Base-by-base conservation (phyloP, 1,284 basidiomycete species). In the Malassezia brasiliensis region DNA sequence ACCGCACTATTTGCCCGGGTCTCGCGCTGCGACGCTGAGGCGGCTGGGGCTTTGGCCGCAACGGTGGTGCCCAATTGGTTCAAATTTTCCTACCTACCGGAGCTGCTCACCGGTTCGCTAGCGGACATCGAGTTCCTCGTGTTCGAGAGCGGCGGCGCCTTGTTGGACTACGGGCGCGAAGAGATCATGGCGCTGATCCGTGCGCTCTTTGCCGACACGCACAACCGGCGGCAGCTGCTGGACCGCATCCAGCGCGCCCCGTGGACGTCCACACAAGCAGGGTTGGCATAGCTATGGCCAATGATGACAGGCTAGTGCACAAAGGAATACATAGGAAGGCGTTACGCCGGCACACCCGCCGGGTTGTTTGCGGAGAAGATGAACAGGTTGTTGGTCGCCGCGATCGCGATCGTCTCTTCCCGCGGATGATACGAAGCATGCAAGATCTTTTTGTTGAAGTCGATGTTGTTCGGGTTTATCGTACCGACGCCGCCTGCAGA, bases 361-460 rank as follows among this genome's bases (percentile, higher is more conserved):
- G 65, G 63, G 34, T 69, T 68, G 50, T 68, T 70, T 9, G 70
- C 69, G 3, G 90, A 90, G 74, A 76, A 77, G 59, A 77, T 64
- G 63, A 77, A 77, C n/a, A 77, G 65, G 52, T 78, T 77, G 67
- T 77, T 77, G 14, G 76, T 76, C 10, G 77, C 77, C 1, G 75
- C 76, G 47, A 77, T 77, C 40, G 77, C 76, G 40, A 98, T 96
- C 44, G 93, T 96, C 77, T 91, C 89, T 80, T 96, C 93, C 75
- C 83, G 81, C 44, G 93, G 91, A 80, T 96, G 91, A 87, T 90
- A 96, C 77, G 90, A 94, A 52, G 75, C 75, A 68, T 80, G 77
- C 56, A 82, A 74, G 72, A 99, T 98, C 83, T 98, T 98, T 85
- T 96, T 98, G 79, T 93, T 93, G 78, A 96, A 99, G 78, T 75